Base-by-base conservation (phyloP, 2,329 filamentous ascomycete species). In the Xylariales sp. region DNA sequence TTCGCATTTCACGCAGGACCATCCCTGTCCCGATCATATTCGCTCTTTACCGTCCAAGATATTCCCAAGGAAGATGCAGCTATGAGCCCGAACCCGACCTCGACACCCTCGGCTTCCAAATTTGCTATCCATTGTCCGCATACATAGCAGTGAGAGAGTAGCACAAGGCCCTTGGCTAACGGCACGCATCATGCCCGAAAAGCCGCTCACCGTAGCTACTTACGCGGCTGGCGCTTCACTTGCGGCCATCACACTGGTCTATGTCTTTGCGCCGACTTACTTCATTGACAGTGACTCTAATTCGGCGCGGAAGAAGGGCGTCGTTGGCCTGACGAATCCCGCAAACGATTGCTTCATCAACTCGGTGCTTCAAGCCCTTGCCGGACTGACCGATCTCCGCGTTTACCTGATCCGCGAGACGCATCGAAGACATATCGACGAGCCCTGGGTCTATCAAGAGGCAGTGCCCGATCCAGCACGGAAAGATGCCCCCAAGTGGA, bases 271-370 rank as follows among this genome's bases (percentile, higher is more conserved):
- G 7, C 93, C 93, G n/a, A 97, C 90, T 39, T 97, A 91, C 65
- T 87, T 95, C 55, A 84, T 97, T 62, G 91, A 98, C 66, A 82
- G 84, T 58, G 86, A 93, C 43, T 76, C 82, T 46, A 78, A 76
- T 42, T 67, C 68, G 32, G 68, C 67, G 31, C 82, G 86, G 53
- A 93, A 89, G 65, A 91, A 88, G 59, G 86, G 87, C 45, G 87
- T 94, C 31, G 89, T 97, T 42, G 93, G 93, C 28, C 74, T 97
- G 43, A 73, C 75, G 40, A 98, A 98, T 64, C 82, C 88, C 7
- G 93, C 91, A 52, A 98, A 98, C 65, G 93, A 93, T 64, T 93
- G 87, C 70, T 93, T 91, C 65, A 96, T 97, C 70, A 98, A 98
- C 65, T 95, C 89, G 18, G 86, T 95, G 15, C 78, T 98, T 25